These are phyloP conservation scores for Ramaria sp. DNA, from an alignment of 768 basidiomycete species.

Conservation along the genomic window DNA sequence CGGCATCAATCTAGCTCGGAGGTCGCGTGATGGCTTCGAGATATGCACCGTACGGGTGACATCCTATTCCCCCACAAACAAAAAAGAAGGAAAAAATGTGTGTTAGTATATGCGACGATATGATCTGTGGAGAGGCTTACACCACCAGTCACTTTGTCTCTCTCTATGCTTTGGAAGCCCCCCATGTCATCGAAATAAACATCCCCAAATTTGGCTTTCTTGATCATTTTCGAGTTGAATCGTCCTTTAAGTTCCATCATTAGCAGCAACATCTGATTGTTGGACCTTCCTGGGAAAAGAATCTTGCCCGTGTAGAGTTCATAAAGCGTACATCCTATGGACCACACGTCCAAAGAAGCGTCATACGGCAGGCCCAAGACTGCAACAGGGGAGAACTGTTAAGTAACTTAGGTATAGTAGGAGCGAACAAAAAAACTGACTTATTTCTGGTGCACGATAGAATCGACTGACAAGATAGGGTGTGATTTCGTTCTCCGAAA, in stretches of 20 bases:
- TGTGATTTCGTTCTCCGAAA: constrained; percentile 91
- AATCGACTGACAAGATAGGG: constrained; percentile 97
- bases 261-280: constrained; percentile 93
- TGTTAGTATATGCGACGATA: not conserved
- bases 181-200: constrained; percentile 91
- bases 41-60: constrained; percentile 72
- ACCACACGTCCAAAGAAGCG: constrained; percentile 90
- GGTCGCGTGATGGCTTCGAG: constrained; percentile 71
- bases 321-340: constrained; percentile 94
- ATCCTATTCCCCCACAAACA: constrained; percentile 39
- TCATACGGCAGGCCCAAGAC: constrained; percentile 96
- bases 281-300: constrained; percentile 90
- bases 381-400: constrained; percentile 20
- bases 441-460: constrained; percentile 98
- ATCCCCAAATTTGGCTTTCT: constrained; percentile 86
- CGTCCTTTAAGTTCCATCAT: constrained; percentile 98
- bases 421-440: constrained; percentile 35
- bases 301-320: constrained; percentile 96
- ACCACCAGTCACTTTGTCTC: constrained; percentile 70
- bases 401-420: not conserved
- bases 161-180: constrained; percentile 75
- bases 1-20: constrained; percentile 75
- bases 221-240: constrained; percentile 89
- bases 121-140: constrained; percentile 37
- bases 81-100: constrained; percentile 8